Conservation (phyloP, 106 monocot genomes). For the Phalaenopsis equestris region DNA sequence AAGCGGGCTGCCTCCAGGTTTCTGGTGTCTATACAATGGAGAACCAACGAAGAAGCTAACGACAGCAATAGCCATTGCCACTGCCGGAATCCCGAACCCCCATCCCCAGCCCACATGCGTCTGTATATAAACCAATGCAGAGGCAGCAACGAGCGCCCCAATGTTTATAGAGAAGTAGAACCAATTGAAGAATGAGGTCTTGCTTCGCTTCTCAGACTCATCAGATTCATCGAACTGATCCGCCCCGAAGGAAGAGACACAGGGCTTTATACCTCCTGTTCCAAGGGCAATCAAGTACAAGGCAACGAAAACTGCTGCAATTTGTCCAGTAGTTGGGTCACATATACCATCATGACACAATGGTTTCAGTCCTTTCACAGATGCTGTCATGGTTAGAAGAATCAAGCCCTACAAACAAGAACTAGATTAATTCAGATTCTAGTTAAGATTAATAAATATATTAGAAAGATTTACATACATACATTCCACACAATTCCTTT, state of each 20-base stretch:
- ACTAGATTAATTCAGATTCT: not conserved
- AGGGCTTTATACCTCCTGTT: slow-evolving; percentile 44
- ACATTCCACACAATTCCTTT: too few species aligned
- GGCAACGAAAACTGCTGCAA: slow-evolving; percentile 19
- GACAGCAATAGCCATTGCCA: slow-evolving; percentile 33
- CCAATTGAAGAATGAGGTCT: slow-evolving; percentile 51
- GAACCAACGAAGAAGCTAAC: slow-evolving; percentile 31
- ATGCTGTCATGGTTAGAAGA: slow-evolving; percentile 27
- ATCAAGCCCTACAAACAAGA: slow-evolving; percentile 24
- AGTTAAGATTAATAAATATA: not conserved
- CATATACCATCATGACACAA: slow-evolving; percentile 20
- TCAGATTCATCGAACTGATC: slow-evolving; percentile 42
- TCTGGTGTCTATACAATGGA: slow-evolving; percentile 30
- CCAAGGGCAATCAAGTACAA: slow-evolving; percentile 39
- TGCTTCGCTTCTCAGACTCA: slow-evolving; percentile 39
- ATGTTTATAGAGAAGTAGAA: slow-evolving; percentile 49
- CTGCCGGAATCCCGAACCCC: slow-evolving; percentile 42
- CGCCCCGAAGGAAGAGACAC: slow-evolving; percentile 42
- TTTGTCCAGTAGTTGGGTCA: slow-evolving; percentile 22
- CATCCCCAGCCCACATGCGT: slow-evolving; percentile 32
- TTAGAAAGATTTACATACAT: too few species aligned
- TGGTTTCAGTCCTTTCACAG: slow-evolving; percentile 32
- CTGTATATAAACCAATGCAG: slow-evolving; percentile 36
- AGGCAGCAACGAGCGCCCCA: slow-evolving; percentile 32
- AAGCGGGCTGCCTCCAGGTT: slow-evolving; percentile 39